Conservation (phyloP, 1,284 basidiomycete species). For the Wallemia ichthyophaga region DNA sequence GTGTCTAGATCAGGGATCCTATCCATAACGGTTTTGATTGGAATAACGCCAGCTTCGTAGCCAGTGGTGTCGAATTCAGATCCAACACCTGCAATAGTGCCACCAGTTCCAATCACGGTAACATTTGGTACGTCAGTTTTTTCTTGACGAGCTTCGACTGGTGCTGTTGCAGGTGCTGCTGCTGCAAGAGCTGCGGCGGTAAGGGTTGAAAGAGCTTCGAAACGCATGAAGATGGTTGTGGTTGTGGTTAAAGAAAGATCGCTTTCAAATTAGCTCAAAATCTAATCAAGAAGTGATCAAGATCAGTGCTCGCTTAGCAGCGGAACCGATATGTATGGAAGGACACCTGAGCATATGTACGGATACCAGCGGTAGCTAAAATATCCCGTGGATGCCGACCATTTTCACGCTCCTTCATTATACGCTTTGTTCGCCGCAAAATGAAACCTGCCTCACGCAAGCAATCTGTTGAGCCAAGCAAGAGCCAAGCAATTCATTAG, state of each 20-base stretch:
- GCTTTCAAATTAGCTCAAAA: too few species aligned
- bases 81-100: conserved; percentile 5
- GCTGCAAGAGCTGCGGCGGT: neutral
- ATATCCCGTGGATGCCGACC: too few species aligned
- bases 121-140: neutral
- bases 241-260: neutral
- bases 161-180: neutral
- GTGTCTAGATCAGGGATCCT: conserved; percentile 6
- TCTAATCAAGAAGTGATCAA: too few species aligned
- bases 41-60: neutral
- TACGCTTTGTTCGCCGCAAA: too few species aligned
- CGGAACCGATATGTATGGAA: too few species aligned
- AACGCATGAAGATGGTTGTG: neutral
- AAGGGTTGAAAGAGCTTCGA: neutral
- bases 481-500: too few species aligned
- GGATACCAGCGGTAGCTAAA: too few species aligned
- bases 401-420: too few species aligned
- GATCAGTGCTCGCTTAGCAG: too few species aligned
- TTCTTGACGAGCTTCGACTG: neutral
- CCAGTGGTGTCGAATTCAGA: neutral
- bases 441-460: too few species aligned
- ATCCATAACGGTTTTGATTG: neutral
- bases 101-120: conserved; percentile 1
- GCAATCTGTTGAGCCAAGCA: too few species aligned
- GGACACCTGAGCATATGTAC: too few species aligned